Conservation (phyloP, 1,139 yeast genomes). For the Blastobotrys buckinghamii region DNA sequence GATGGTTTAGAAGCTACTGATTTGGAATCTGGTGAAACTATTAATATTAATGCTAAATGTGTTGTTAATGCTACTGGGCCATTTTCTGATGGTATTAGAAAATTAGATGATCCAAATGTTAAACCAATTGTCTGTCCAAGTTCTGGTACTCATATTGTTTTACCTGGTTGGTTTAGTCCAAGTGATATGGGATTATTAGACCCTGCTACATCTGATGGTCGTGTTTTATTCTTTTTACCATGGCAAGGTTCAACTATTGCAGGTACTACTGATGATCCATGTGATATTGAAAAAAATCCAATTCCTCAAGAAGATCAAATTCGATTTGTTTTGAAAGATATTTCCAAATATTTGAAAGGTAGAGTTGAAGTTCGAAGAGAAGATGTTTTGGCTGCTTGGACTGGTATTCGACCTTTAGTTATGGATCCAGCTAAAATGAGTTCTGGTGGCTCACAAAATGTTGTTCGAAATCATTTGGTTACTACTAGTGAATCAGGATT, state of each 20-base stretch:
- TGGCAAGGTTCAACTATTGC: conserved; percentile 98
- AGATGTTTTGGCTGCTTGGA: conserved; percentile 94
- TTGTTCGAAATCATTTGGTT: conserved; percentile 85
- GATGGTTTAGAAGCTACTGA: conserved; percentile 75
- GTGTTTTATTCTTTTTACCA: conserved; percentile 95
- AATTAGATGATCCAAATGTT: conserved; percentile 59
- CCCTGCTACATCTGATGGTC: conserved; percentile 89
- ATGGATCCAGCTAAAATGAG: conserved; percentile 68
- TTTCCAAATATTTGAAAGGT: conserved; percentile 70
- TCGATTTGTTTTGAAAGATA: conserved; percentile 77
- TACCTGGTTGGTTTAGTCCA: conserved; percentile 92
- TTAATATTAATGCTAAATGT: conserved; percentile 57
- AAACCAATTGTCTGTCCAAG: conserved; percentile 90
- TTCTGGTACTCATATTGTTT: conserved; percentile 86
- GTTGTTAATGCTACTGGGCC: conserved; percentile 96
- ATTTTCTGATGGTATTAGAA: conserved; percentile 74
- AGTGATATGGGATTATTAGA: conserved; percentile 82
- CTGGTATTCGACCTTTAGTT: conserved; percentile 93
- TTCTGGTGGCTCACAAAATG: conserved; percentile 58
- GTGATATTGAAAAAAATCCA: conserved; percentile 58
- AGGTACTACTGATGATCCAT: conserved; percentile 90
- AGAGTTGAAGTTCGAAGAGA: conserved; percentile 84
- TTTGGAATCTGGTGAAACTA: conserved; percentile 46
- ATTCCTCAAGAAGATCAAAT: conserved; percentile 86
- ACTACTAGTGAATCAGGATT: conserved; percentile 67